Evolutionary conservation across 179 eudicot genomes (phyloP), one percentile per base, ranked within the genome.

Genomic region (Vitellaria paradoxa): DNA sequence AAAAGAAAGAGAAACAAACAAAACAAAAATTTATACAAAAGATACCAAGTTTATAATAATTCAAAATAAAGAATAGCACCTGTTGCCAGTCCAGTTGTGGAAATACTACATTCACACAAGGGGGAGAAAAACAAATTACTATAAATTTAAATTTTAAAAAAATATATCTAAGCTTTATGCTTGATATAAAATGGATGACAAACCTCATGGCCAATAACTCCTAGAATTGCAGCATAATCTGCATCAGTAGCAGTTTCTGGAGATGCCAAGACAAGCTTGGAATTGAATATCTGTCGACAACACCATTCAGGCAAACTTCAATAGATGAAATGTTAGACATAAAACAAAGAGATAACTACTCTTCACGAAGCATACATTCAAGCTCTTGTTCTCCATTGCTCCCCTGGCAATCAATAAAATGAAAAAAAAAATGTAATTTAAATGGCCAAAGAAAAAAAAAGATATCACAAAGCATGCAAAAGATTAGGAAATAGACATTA

Each of bases 31-130:
- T n/a, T 18, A 42, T 40, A 7, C 26, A 2, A 52, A 67, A 20
- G 65, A 55, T 53, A 52, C 52, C 64, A 26, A 21, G 71, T 8
- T 21, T 62, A 23, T 15, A 74, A n/a, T 45, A 24, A 37, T 75
- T 66, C 23, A 52, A 23, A 62, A 53, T 59, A 68, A 42, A 45
- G 24, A 5, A 40, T 61, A 14, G 40, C 23, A 94, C 99, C 99
- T 92, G 87, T 96, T 96, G 77, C 99, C 99, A 24, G 99, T 96
- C 99, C 99, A 96, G 86, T 96, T 96, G 89, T 96, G 99, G 80
- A 94, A 96, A 83, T 96, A 96, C 99, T 96, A 87, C 87, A 86
- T 70, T 42, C 7, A 75, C 20, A 73, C 72, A 81, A 40, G 81
- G 79, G 66, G 79, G 74, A 56, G 14, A 55, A 79, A 70, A 30